These are phyloP conservation scores for Tothia fuscella DNA, from an alignment of 2,329 filamentous ascomycete genomes.

Conservation along the genomic window DNA sequence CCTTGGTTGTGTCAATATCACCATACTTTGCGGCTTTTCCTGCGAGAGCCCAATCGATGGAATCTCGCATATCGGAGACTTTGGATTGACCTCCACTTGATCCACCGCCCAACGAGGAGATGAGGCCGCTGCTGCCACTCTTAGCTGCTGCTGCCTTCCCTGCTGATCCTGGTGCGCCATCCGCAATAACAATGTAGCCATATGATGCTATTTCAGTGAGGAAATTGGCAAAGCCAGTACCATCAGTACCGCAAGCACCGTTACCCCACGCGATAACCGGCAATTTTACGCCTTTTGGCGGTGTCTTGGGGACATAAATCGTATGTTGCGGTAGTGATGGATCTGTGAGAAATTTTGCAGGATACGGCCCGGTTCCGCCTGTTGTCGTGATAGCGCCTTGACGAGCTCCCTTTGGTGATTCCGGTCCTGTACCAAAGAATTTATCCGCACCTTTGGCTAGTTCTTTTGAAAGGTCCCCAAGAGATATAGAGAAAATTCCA, in stretches of 20 bases:
- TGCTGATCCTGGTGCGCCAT: conserved; percentile 5
- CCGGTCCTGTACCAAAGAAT: background rate
- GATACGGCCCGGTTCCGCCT: conserved; percentile 10
- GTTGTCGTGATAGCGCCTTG: background rate
- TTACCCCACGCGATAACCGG: conserved; percentile 11
- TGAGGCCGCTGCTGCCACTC: background rate
- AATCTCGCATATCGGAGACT: conserved; percentile 8
- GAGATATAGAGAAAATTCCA: no score
- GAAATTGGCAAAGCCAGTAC: conserved; percentile 8
- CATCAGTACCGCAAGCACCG: conserved; percentile 5
- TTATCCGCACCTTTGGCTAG: no score
- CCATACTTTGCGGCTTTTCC: conserved; percentile 9
- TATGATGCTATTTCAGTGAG: conserved; percentile 9
- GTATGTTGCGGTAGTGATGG: background rate
- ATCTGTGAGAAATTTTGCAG: conserved; percentile 6
- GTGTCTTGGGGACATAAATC: conserved; percentile 8
- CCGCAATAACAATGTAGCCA: conserved; percentile 11
- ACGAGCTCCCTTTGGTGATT: conserved; percentile 3
- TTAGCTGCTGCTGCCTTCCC: background rate
- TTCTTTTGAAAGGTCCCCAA: no score
- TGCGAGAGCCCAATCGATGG: conserved; percentile 9
- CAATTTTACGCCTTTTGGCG: conserved; percentile 5
- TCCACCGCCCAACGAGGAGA: background rate
- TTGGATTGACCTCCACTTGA: background rate
- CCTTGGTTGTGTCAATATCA: conserved; percentile 1